phyloP scores from a whole-genome alignment of 2,329 filamentous ascomycete genomes.

The Immersiporthe knoxdaviesiana region DNA sequence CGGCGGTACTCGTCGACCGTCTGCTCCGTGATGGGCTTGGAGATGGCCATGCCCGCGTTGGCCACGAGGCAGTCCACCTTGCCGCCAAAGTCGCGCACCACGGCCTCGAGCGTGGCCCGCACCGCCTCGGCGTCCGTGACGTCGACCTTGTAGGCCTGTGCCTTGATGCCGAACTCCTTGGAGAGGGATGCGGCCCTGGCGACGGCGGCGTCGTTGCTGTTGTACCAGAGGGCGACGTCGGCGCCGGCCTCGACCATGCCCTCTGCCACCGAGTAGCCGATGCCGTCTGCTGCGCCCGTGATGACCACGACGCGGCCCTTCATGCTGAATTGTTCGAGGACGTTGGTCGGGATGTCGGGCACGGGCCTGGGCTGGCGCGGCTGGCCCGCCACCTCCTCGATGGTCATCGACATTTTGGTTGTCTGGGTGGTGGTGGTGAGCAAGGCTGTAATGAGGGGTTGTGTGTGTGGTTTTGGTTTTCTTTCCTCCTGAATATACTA shows the following conservation, averaged over 20 bases:
- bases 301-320: conserved; percentile 47
- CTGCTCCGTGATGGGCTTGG: conserved; percentile 58
- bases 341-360: conserved; percentile 45
- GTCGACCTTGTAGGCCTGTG: conserved; percentile 49
- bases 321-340: conserved; percentile 49
- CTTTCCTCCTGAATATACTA: too few species aligned
- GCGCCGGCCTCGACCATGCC: conserved; percentile 50
- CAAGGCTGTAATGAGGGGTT: not conserved
- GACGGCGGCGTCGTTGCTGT: conserved; percentile 36
- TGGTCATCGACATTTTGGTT: conserved; percentile 43
- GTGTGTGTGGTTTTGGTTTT: not conserved
- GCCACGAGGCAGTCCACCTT: conserved; percentile 48
- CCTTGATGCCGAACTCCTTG: conserved; percentile 43
- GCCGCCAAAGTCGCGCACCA: conserved; percentile 43
- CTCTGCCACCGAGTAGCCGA: conserved; percentile 49
- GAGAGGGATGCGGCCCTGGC: conserved; percentile 43
- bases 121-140: conserved; percentile 46
- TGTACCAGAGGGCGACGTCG: conserved; percentile 46
- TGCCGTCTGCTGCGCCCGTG: conserved; percentile 50
- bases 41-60: conserved; percentile 54
- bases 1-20: conserved; percentile 54
- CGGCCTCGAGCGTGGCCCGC: conserved; percentile 38
- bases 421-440: not conserved
- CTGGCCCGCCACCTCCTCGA: conserved; percentile 36
- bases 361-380: conserved; percentile 44